Conservation (phyloP, 2,329 filamentous ascomycete genomes). For the Microthyrium microscopicum region DNA sequence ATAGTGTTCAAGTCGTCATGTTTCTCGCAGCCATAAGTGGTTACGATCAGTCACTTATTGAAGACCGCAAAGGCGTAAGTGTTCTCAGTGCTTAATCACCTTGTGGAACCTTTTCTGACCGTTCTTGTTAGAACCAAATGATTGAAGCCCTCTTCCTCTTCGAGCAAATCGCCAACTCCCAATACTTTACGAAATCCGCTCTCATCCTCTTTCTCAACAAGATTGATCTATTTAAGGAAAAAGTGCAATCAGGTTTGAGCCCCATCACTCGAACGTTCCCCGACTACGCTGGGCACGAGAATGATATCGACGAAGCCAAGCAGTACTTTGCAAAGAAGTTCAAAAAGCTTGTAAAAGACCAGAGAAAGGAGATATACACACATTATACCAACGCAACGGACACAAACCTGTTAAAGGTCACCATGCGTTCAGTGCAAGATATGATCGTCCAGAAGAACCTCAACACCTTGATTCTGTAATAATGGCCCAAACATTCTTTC, state of each 20-base stretch:
- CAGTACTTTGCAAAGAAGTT: conserved; percentile 36
- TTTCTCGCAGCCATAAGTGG: conserved; percentile 93
- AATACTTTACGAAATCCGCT: conserved; percentile 34
- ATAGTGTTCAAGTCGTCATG: conserved; percentile 79
- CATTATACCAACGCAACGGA: conserved; percentile 37
- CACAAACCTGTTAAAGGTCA: conserved; percentile 39
- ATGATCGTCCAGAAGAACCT: conserved; percentile 38
- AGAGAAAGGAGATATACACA: conserved; percentile 34
- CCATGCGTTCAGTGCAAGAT: conserved; percentile 35
- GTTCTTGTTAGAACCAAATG: conserved; percentile 32
- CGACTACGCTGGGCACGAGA: conserved; percentile 27
- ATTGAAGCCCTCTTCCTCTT: conserved; percentile 37
- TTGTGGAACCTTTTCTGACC: neutral
- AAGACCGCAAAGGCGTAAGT: conserved; percentile 88
- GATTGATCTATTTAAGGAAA: conserved; percentile 35
- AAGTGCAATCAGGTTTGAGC: conserved; percentile 28
- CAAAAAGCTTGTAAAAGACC: conserved; percentile 31
- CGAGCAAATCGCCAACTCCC: conserved; percentile 35
- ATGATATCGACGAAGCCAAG: conserved; percentile 30
- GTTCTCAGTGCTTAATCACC: neutral
- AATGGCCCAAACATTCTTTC: too few species aligned
- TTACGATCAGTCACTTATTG: conserved; percentile 89
- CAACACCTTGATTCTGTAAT: conserved; percentile 29
- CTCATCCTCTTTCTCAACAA: conserved; percentile 38
- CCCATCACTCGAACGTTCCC: conserved; percentile 33